phyloP scores from a whole-genome alignment of 371 early-diverging fungal species.

The Synchytrium microbalum region DNA sequence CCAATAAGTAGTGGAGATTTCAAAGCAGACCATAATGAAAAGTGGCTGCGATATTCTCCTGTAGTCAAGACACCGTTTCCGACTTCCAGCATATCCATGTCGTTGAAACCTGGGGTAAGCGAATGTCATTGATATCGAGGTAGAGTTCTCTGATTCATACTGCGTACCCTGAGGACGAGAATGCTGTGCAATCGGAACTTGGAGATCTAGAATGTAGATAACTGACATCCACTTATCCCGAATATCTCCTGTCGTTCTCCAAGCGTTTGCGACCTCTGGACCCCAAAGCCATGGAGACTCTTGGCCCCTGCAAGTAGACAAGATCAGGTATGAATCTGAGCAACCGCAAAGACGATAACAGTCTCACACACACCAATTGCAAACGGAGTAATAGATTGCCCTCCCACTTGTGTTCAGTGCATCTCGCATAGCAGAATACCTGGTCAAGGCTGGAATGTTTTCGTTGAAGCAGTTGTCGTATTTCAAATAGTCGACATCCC shows the following conservation, averaged over 20 bases:
- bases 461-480: constrained; percentile 40
- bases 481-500: constrained; percentile 41
- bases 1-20: constrained; percentile 38
- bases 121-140: too few species aligned
- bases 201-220: constrained; percentile 17
- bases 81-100: constrained; percentile 26
- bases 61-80: constrained; percentile 36
- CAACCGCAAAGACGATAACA: too few species aligned
- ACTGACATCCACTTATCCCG: constrained; percentile 9
- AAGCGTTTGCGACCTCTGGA: constrained; percentile 28
- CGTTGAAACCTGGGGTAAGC: too few species aligned
- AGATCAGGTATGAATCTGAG: too few species aligned
- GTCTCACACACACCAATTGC: constrained; percentile 37
- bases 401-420: constrained; percentile 36
- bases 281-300: too few species aligned
- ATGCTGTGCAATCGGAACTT: constrained; percentile 17
- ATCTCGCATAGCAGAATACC: constrained; percentile 25
- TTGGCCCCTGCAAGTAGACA: too few species aligned
- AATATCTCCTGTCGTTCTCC: constrained; percentile 29
- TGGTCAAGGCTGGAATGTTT: not conserved
- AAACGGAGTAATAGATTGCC: constrained; percentile 35
- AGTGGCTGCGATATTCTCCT: constrained; percentile 35
- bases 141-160: too few species aligned
- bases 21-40: constrained; percentile 34
- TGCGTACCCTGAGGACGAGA: constrained; percentile 25